Evolutionary conservation across 2,329 filamentous ascomycete genomes (phyloP).

Genomic region (Xylariales sp.): DNA sequence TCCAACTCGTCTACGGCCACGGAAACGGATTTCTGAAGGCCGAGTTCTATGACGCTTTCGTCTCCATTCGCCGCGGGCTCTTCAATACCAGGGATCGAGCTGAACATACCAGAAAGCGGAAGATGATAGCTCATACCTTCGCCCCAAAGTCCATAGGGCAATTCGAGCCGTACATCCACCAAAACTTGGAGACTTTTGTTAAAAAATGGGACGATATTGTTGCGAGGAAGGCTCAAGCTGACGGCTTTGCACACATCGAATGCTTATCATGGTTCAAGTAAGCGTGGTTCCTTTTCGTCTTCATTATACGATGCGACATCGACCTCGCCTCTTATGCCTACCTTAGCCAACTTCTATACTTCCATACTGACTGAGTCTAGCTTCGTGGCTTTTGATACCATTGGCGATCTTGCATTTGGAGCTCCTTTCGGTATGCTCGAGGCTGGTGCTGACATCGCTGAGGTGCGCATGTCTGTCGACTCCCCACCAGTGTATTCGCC

Average conservation of each 20-base stretch:
- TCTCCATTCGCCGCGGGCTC: slow-evolving; percentile 77
- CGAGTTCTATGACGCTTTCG: slow-evolving; percentile 89
- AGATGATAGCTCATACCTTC: slow-evolving; percentile 84
- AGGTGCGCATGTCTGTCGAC: slow-evolving; percentile 60
- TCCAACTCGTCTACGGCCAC: slow-evolving; percentile 72
- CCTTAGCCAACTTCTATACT: too few species aligned
- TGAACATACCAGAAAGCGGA: slow-evolving; percentile 85
- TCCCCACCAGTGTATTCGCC: slow-evolving; percentile 63
- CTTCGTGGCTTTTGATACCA: slow-evolving; percentile 51
- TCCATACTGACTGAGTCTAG: slow-evolving; percentile 12
- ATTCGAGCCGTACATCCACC: slow-evolving; percentile 85
- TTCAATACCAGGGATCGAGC: slow-evolving; percentile 83
- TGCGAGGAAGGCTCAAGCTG: slow-evolving; percentile 36
- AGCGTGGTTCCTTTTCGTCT: too few species aligned
- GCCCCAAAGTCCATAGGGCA: slow-evolving; percentile 74
- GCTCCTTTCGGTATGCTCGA: slow-evolving; percentile 79
- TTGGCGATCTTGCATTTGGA: slow-evolving; percentile 62
- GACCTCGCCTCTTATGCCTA: background rate
- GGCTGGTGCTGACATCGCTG: slow-evolving; percentile 70
- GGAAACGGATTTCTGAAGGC: slow-evolving; percentile 71
- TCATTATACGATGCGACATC: background rate
- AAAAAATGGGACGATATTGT: slow-evolving; percentile 66
- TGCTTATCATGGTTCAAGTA: slow-evolving; percentile 79
- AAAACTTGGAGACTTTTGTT: slow-evolving; percentile 71
- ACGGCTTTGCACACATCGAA: slow-evolving; percentile 60